Conservation (phyloP, 2,329 filamentous ascomycete genomes). For the Gremmenia infestans region DNA sequence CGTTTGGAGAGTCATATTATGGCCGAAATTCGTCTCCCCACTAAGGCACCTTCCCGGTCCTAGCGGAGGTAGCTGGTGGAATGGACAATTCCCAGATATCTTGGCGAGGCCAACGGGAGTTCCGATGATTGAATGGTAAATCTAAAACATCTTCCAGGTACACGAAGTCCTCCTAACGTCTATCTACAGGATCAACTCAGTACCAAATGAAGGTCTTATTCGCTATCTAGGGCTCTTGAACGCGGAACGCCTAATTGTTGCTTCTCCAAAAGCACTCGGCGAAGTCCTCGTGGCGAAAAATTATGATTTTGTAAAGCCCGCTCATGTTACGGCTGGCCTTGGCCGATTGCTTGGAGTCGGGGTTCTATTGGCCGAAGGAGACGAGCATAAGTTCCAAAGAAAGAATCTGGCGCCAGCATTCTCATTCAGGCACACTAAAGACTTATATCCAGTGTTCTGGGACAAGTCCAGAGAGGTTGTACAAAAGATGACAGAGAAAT, state of each 20-base stretch:
- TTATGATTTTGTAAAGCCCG: constrained; percentile 66
- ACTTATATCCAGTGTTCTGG: constrained; percentile 84
- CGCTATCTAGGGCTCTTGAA: constrained; percentile 61
- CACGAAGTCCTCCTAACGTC: neutral
- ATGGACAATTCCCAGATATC: constrained; percentile 39
- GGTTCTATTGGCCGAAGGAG: constrained; percentile 79
- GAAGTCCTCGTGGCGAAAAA: constrained; percentile 65
- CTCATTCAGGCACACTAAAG: constrained; percentile 78
- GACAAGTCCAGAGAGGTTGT: constrained; percentile 65
- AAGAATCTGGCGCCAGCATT: constrained; percentile 80
- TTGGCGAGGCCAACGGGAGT: constrained; percentile 36
- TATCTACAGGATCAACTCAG: constrained; percentile 44
- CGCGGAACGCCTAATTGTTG: constrained; percentile 56
- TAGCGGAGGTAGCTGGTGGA: constrained; percentile 38
- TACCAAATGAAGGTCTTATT: constrained; percentile 66
- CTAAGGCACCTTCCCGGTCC: constrained; percentile 52
- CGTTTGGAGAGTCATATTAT: constrained; percentile 45
- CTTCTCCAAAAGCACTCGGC: constrained; percentile 58
- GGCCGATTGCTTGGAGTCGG: constrained; percentile 64
- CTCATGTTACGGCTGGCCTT: constrained; percentile 48
- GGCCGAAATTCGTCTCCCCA: constrained; percentile 53
- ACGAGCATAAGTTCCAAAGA: constrained; percentile 78
- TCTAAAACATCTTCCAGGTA: neutral
- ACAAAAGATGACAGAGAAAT: constrained; percentile 50
- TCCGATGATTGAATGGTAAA: constrained; percentile 34